phyloP scores from a whole-genome alignment of 2,329 filamentous ascomycete genomes.

The Xenoacremonium recifei region DNA sequence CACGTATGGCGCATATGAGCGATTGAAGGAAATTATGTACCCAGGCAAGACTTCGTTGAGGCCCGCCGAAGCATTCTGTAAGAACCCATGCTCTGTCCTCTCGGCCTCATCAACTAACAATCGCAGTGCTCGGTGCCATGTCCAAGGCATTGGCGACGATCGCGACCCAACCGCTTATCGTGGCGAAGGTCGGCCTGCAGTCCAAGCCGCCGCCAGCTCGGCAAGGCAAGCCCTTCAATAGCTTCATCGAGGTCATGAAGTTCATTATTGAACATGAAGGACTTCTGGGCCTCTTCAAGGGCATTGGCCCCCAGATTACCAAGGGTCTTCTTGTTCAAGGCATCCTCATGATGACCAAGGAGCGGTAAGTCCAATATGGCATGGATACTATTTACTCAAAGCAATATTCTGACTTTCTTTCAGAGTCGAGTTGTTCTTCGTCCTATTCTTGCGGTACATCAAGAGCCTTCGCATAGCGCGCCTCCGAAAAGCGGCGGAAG shows the following conservation, averaged over 20 bases:
- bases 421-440: slow-evolving; percentile 84
- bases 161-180: slow-evolving; percentile 90
- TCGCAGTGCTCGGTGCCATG: slow-evolving; percentile 83
- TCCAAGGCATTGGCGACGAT: slow-evolving; percentile 93
- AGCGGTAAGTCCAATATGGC: slow-evolving; percentile 66
- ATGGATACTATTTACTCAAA: not conserved
- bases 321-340: slow-evolving; percentile 95
- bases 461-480: slow-evolving; percentile 68
- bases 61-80: slow-evolving; percentile 88
- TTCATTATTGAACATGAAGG: slow-evolving; percentile 93
- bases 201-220: slow-evolving; percentile 84
- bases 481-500: slow-evolving; percentile 63
- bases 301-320: slow-evolving; percentile 87
- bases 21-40: slow-evolving; percentile 75
- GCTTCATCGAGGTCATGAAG: slow-evolving; percentile 89
- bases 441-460: slow-evolving; percentile 82
- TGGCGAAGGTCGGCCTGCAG: slow-evolving; percentile 95
- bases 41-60: slow-evolving; percentile 72
- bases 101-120: too few relatives aligned
- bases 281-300: slow-evolving; percentile 83
- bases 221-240: slow-evolving; percentile 88
- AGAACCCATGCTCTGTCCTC: too few relatives aligned
- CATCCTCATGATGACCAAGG: slow-evolving; percentile 98
- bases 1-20: slow-evolving; percentile 95
- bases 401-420: slow-evolving; percentile 14